Evolutionary conservation across 441 rosid species (phyloP).

Genomic region (Bruguiera hainesii): DNA sequence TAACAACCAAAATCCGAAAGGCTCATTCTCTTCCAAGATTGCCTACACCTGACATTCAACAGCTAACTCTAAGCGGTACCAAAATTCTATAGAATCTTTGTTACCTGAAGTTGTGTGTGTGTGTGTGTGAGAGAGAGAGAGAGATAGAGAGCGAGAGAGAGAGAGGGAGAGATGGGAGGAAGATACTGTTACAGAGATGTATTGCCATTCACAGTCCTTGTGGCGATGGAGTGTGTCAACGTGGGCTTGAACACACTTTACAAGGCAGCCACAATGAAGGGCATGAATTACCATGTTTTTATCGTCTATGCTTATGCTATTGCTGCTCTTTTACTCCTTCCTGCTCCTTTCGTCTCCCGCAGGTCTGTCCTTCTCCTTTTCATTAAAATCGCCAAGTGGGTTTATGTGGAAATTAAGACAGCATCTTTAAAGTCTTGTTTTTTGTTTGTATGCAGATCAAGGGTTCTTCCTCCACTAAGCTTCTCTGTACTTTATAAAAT

Average conservation of each 20-base stretch:
- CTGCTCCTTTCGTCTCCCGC: slow-evolving; percentile 21
- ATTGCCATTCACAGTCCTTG: slow-evolving; percentile 31
- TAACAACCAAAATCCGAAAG: too few relatives aligned
- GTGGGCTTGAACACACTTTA: slow-evolving; percentile 39
- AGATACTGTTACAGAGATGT: slow-evolving; percentile 10
- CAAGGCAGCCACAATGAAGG: slow-evolving; percentile 43
- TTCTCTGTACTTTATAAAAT: slow-evolving; percentile 1
- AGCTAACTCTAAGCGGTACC: too few relatives aligned
- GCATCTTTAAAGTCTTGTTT: background rate
- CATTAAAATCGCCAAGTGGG: background rate
- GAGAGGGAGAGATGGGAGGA: background rate
- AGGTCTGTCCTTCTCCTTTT: slow-evolving; percentile 13
- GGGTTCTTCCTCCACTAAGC: background rate
- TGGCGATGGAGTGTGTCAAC: slow-evolving; percentile 23
- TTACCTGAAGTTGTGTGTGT: too few relatives aligned
- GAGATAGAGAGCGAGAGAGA: too few relatives aligned
- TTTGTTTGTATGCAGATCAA: background rate
- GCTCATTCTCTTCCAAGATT: too few relatives aligned
- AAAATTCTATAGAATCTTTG: too few relatives aligned
- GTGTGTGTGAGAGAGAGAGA: background rate
- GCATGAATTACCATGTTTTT: slow-evolving; percentile 36
- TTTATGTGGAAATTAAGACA: background rate
- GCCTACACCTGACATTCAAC: too few relatives aligned
- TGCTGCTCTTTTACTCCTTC: slow-evolving; percentile 33
- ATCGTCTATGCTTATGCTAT: slow-evolving; percentile 34